phyloP scores from a whole-genome alignment of 331 rosid genomes.

The Cydonia oblonga region DNA sequence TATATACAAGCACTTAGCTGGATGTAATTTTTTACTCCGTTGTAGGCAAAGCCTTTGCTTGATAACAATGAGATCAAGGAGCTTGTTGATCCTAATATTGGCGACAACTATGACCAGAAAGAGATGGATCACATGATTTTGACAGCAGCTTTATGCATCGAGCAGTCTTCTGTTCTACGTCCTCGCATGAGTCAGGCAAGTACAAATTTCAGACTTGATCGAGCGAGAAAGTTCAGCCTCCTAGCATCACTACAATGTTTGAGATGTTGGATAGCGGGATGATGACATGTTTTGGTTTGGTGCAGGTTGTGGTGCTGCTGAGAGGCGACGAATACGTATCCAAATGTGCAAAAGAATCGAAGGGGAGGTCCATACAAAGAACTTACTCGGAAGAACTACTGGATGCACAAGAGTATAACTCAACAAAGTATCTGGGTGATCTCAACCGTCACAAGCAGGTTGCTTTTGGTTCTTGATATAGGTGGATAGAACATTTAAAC shows the following conservation, averaged over 20 bases:
- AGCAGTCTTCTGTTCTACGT: slow-evolving; percentile 51
- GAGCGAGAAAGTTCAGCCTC: too few relatives aligned
- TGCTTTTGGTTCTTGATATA: slow-evolving; percentile 30
- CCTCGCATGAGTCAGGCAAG: slow-evolving; percentile 83
- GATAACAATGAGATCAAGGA: slow-evolving; percentile 23
- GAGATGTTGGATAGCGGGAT: neutral
- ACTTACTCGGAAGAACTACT: slow-evolving; percentile 73
- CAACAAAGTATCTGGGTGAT: slow-evolving; percentile 57
- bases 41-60: slow-evolving; percentile 64
- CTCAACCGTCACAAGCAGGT: slow-evolving; percentile 39
- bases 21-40: neutral
- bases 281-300: neutral
- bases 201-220: neutral
- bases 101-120: slow-evolving; percentile 30
- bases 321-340: slow-evolving; percentile 35
- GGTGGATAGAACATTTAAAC: neutral
- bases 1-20: neutral
- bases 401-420: slow-evolving; percentile 75
- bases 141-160: slow-evolving; percentile 74
- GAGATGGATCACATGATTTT: slow-evolving; percentile 44
- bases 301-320: slow-evolving; percentile 46
- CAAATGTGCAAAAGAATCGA: slow-evolving; percentile 11
- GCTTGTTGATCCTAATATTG: slow-evolving; percentile 63
- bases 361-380: slow-evolving; percentile 29
- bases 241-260: too few relatives aligned